Conservation (phyloP, 805 yeast species). For the Saccharomycopsis fermentans region DNA sequence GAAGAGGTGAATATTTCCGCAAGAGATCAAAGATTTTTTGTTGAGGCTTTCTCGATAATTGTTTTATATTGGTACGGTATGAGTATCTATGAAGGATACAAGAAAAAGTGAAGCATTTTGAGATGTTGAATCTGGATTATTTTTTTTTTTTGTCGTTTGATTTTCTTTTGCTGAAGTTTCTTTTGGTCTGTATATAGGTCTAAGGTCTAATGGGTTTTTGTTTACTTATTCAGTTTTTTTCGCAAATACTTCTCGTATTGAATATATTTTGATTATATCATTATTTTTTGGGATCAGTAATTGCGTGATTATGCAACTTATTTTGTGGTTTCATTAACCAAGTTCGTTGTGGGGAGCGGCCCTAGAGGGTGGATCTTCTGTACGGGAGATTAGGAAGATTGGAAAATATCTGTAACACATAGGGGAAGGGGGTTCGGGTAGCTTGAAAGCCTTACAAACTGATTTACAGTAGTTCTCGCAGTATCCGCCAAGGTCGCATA, state of each 20-base stretch:
- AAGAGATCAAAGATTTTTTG: conserved; percentile 8
- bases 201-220: background rate
- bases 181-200: background rate
- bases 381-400: too few species aligned
- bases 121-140: background rate
- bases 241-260: background rate
- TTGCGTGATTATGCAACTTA: too few species aligned
- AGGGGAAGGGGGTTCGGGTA: too few species aligned
- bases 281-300: background rate
- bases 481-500: too few species aligned
- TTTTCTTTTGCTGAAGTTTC: background rate
- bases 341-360: too few species aligned
- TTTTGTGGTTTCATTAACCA: too few species aligned
- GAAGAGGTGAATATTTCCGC: conserved; percentile 7
- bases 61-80: background rate
- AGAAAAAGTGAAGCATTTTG: background rate
- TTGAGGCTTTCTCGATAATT: background rate
- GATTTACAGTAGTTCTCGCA: too few species aligned
- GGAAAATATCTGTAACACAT: too few species aligned
- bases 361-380: too few species aligned
- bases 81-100: background rate
- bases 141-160: background rate
- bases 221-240: background rate
- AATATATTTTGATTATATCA: background rate
- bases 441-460: too few species aligned